These are phyloP conservation scores for Plasmodiophora brassicae DNA, from an alignment of 208 protist genomes.

Conservation along the genomic window DNA sequence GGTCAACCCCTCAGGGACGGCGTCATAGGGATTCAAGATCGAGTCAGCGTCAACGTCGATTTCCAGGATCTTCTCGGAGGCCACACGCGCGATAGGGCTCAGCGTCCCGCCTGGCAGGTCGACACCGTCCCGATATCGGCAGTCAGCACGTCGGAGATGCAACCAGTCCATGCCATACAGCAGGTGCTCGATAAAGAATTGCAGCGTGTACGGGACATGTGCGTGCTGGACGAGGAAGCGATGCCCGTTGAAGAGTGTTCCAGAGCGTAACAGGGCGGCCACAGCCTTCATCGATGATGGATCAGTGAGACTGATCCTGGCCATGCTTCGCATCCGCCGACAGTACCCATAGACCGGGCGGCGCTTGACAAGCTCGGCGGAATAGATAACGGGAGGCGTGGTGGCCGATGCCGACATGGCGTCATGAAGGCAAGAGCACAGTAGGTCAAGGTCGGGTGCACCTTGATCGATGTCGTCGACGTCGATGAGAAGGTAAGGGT, in stretches of 20 bases:
- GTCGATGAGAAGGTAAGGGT: neutral
- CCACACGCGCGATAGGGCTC: too few species aligned
- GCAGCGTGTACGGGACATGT: neutral
- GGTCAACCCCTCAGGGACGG: neutral
- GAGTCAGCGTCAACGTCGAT: neutral
- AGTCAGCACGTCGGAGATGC: neutral
- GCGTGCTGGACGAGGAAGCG: neutral
- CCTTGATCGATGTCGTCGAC: neutral
- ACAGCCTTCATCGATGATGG: neutral
- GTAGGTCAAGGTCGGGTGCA: neutral
- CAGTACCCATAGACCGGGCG: neutral
- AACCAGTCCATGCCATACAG: neutral
- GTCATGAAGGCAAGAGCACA: neutral
- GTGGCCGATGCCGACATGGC: neutral
- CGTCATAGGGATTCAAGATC: neutral
- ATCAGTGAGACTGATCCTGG: neutral
- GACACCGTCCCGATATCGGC: neutral
- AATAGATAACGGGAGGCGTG: neutral
- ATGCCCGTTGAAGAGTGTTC: neutral
- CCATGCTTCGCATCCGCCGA: neutral
- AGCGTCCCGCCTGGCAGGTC: too few species aligned
- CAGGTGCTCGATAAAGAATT: neutral
- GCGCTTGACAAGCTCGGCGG: neutral
- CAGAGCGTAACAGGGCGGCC: neutral
- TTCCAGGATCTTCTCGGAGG: neutral